Evolutionary conservation across 1,284 basidiomycete species (phyloP), one percentile per base, ranked within the genome.

Genomic region (Trichosporon ovoides): DNA sequence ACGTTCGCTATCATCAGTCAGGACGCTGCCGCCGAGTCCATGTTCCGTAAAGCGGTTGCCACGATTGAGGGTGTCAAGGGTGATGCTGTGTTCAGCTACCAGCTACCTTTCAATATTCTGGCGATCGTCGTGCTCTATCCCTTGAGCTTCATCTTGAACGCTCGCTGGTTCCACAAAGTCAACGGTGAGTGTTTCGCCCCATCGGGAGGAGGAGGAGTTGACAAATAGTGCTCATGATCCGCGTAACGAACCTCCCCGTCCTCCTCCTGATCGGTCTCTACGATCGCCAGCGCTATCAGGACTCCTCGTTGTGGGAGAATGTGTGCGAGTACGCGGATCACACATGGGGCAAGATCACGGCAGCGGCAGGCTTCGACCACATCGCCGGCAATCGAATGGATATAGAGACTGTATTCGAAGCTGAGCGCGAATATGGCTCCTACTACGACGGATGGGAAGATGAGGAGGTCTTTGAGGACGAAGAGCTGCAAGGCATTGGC

Each of bases 1-100:
- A 97, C 93, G 0, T 97, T 96, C 73, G 85, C 91, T 0, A 89
- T 83, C 18, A 91, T 96, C 68, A 93, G 87, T 62, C 87, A 90
- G 66, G 93, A 96, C 77, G 93, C 93, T 18, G 85, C 84, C 12
- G 91, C 92, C 6, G 93, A 96, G 88, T 89, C 88, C 4, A 91
- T 95, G 89, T 96, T 93, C 74, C 83, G 93, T 53, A 87, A 87
- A 71, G 91, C 92, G 0, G 91, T 94, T 0, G 86, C 84, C 11
- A 93, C 91, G 0, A 85, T 95, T 35, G 91, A 94, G 81, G 91
- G 91, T 38, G 60, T 68, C 59, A 72, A 70, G 64, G 77, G 66
- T 52, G 93, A 96, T 70, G 91, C 86, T 2, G 77, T 97, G 14
- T 96, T 96, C 75, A 91, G 89, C 31, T 97, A 96, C 71, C 90